These are phyloP conservation scores for Geosmithia putterillii DNA, from an alignment of 2,329 filamentous ascomycete species.

Conservation along the genomic window DNA sequence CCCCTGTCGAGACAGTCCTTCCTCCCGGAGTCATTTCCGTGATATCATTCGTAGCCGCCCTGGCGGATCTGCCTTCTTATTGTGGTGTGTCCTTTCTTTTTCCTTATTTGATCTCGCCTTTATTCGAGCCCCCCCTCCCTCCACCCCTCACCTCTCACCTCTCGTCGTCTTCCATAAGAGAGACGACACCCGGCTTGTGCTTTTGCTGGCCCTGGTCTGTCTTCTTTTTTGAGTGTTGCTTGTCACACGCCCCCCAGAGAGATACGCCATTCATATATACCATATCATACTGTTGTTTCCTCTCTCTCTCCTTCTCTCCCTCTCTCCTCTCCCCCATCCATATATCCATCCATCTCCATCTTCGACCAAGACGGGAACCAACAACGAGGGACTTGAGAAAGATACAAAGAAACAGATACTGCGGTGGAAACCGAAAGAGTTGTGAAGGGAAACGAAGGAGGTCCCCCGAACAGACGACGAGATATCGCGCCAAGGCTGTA, in stretches of 20 bases:
- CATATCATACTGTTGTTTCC: no score
- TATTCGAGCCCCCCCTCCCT: not conserved
- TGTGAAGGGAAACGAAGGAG: no score
- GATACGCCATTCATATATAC: no score
- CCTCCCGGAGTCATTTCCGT: not conserved
- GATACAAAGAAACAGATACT: no score
- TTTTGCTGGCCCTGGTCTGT: not conserved
- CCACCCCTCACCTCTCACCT: no score
- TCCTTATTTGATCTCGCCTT: not conserved
- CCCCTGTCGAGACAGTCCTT: not conserved
- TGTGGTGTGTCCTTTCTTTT: not conserved
- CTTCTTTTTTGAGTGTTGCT: not conserved
- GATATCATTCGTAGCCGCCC: slow-evolving; percentile 1
- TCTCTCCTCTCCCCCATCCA: not conserved
- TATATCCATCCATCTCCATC: no score
- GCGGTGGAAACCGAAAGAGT: no score
- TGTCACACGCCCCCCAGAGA: not conserved
- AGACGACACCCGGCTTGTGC: not conserved
- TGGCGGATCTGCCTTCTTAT: not conserved
- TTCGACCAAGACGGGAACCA: no score
- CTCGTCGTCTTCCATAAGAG: not conserved
- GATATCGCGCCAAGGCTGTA: no score
- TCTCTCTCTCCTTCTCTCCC: no score
- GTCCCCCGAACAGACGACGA: no score
- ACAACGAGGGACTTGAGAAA: no score